Percentiles rank a stretch among this genome's conserved stretches.
These are phyloP conservation scores for Candida xyloterini DNA, from an alignment of 805 yeast species.

Conservation along the genomic window DNA sequence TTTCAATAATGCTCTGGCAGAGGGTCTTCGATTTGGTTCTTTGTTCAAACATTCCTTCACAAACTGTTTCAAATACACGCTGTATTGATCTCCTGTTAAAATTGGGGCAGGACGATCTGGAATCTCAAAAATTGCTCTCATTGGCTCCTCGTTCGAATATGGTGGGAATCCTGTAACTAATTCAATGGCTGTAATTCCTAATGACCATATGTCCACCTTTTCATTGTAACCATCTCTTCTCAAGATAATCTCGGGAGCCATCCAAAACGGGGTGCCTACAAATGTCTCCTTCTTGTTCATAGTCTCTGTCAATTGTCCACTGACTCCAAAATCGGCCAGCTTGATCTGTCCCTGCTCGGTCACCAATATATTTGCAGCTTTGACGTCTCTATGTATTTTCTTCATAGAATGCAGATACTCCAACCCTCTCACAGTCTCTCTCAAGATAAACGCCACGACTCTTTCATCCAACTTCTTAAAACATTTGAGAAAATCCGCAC, in stretches of 20 bases:
- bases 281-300: slow-evolving; percentile 60
- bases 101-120: slow-evolving; percentile 65
- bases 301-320: slow-evolving; percentile 70
- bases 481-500: slow-evolving; percentile 66
- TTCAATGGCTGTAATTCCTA: slow-evolving; percentile 91
- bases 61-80: slow-evolving; percentile 50
- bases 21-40: slow-evolving; percentile 63
- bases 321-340: slow-evolving; percentile 91
- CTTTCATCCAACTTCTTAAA: slow-evolving; percentile 56
- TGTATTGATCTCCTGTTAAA: slow-evolving; percentile 41
- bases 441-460: slow-evolving; percentile 56
- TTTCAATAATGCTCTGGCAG: slow-evolving; percentile 53
- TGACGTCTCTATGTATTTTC: slow-evolving; percentile 86
- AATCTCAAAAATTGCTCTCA: slow-evolving; percentile 70
- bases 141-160: slow-evolving; percentile 64
- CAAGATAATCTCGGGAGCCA: slow-evolving; percentile 95
- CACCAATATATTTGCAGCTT: slow-evolving; percentile 82
- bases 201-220: slow-evolving; percentile 93
- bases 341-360: slow-evolving; percentile 70
- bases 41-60: slow-evolving; percentile 63
- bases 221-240: slow-evolving; percentile 63
- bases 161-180: slow-evolving; percentile 84
- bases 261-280: slow-evolving; percentile 97
- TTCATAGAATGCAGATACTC: slow-evolving; percentile 70
- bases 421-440: slow-evolving; percentile 67